Evolutionary conservation across 2,329 filamentous ascomycete genomes (phyloP).

Genomic region (Aspergillus vadensis): DNA sequence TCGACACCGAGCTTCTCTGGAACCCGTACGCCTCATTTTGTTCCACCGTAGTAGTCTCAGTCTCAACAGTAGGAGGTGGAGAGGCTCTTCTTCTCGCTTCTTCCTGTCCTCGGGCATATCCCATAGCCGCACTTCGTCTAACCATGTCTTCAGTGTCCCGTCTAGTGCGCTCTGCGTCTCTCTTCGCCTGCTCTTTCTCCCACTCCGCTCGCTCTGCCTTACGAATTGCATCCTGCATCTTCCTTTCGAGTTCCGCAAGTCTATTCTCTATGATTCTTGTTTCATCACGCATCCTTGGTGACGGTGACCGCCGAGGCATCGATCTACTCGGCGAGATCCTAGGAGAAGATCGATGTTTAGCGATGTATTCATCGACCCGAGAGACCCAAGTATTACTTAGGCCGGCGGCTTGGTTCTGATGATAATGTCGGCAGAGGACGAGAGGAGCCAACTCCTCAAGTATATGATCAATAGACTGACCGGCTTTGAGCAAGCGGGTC

Average conservation of each 20-base stretch:
- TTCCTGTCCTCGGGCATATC: not conserved
- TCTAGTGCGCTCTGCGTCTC: not conserved
- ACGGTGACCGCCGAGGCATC: not conserved
- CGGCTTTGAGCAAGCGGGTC: constrained; percentile 15
- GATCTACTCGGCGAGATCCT: too few species aligned
- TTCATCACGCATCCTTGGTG: not conserved
- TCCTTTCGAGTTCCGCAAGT: not conserved
- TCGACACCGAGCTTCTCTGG: not conserved
- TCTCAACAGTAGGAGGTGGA: not conserved
- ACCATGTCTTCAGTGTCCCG: not conserved
- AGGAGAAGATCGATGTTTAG: not conserved
- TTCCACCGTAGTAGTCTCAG: not conserved
- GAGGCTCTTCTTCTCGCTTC: not conserved
- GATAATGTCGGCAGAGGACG: constrained; percentile 24
- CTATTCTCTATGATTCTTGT: not conserved
- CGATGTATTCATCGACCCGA: not conserved
- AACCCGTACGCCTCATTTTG: not conserved
- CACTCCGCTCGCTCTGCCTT: not conserved
- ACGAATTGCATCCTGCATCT: not conserved
- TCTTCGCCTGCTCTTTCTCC: not conserved
- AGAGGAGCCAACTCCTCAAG: constrained; percentile 26
- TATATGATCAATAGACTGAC: constrained; percentile 15
- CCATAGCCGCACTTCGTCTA: not conserved
- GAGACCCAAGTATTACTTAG: not conserved
- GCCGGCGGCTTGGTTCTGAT: constrained; percentile 13